Evolutionary conservation across 208 protist species (phyloP).

Genomic region (Crithidia fasciculata): DNA sequence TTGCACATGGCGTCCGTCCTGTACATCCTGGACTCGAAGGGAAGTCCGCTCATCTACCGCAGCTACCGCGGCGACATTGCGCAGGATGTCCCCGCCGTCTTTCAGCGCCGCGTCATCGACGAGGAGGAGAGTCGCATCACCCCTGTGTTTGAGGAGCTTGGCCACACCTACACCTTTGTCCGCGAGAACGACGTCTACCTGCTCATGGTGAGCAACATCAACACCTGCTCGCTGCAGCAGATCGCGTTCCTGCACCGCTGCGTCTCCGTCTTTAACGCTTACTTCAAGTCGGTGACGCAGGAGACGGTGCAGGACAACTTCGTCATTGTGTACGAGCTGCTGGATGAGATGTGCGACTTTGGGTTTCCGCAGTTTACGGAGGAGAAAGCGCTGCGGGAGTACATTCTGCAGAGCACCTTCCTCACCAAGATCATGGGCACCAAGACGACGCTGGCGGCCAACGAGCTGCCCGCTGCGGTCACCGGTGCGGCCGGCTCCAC

Average conservation of each 20-base stretch:
- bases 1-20: constrained; percentile 88
- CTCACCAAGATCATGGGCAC: constrained; percentile 47
- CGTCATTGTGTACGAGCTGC: constrained; percentile 98
- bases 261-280: constrained; percentile 92
- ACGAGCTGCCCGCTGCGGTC: constrained; percentile 75
- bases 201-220: constrained; percentile 95
- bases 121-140: constrained; percentile 92
- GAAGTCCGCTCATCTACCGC: constrained; percentile 94
- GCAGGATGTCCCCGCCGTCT: constrained; percentile 84
- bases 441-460: constrained; percentile 36
- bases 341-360: constrained; percentile 99
- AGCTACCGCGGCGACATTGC: constrained; percentile 96
- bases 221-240: constrained; percentile 94
- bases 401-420: constrained; percentile 94
- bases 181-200: constrained; percentile 96
- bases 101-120: constrained; percentile 91
- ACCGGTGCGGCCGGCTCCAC: constrained; percentile 94
- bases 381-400: constrained; percentile 94
- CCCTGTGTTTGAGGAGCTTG: constrained; percentile 94
- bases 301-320: constrained; percentile 98
- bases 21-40: constrained; percentile 95
- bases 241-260: constrained; percentile 95
- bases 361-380: constrained; percentile 98
- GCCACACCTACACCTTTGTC: constrained; percentile 95
- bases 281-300: constrained; percentile 96